Percentiles rank a stretch among this genome's conserved stretches.
Evolutionary conservation across 768 basidiomycete species (phyloP).

Genomic region (Cyclocybe aegerita): DNA sequence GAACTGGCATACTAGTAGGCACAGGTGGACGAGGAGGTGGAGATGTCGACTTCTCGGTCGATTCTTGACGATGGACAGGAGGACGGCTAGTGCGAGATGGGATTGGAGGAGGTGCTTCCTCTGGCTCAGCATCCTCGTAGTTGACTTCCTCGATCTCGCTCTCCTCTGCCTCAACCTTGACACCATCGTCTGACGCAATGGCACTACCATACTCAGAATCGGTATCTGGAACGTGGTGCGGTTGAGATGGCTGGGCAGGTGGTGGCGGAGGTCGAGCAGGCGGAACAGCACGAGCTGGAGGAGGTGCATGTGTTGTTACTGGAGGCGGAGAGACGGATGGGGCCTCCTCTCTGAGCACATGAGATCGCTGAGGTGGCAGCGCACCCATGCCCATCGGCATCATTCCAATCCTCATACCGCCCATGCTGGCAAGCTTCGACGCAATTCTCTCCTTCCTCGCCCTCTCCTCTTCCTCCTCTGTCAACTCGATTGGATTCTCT

Average conservation of each 20-base stretch:
- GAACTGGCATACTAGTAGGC: conserved; percentile 33
- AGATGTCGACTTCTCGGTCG: conserved; percentile 11
- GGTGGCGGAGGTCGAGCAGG: conserved; percentile 27
- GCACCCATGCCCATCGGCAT: conserved; percentile 39
- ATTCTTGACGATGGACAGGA: conserved; percentile 21
- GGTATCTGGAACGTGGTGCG: conserved; percentile 22
- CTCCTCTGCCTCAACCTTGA: conserved; percentile 67
- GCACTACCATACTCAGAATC: conserved; percentile 49
- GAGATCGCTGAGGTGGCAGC: conserved; percentile 30
- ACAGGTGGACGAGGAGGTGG: conserved; percentile 52
- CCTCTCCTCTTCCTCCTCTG: conserved; percentile 64
- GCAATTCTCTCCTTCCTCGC: conserved; percentile 55
- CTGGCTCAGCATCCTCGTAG: conserved; percentile 53
- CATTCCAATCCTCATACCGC: conserved; percentile 61
- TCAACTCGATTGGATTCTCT: conserved; percentile 25
- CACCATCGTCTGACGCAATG: conserved; percentile 55
- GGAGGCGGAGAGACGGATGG: conserved; percentile 4
- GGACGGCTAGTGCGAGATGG: conserved; percentile 45
- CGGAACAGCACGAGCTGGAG: conserved; percentile 22
- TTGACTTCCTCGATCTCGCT: conserved; percentile 70
- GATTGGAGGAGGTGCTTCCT: conserved; percentile 53
- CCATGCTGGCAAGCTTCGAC: conserved; percentile 53
- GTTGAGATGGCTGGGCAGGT: conserved; percentile 18
- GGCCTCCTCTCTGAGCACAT: conserved; percentile 20
- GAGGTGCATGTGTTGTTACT: conserved; percentile 7